These are phyloP conservation scores for Microsporum audouinii DNA, from an alignment of 2,329 filamentous ascomycete genomes.

Conservation along the genomic window DNA sequence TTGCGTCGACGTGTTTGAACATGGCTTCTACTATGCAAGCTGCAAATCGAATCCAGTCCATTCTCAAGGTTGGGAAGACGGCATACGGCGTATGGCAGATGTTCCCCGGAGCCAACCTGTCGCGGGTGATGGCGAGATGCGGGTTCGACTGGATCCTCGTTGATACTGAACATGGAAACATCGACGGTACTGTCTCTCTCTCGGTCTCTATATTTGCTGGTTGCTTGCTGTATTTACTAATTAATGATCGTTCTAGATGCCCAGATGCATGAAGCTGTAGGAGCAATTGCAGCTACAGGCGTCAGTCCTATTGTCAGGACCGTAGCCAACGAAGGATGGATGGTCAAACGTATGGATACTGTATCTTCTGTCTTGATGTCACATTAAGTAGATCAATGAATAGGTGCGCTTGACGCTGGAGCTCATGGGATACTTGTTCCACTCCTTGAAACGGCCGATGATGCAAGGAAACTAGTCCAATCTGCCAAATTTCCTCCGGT, in stretches of 20 bases:
- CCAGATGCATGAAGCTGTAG: constrained; percentile 46
- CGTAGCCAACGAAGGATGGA: constrained; percentile 48
- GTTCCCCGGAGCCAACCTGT: constrained; percentile 44
- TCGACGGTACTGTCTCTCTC: constrained; percentile 33
- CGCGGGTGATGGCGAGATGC: constrained; percentile 42
- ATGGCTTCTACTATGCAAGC: constrained; percentile 36
- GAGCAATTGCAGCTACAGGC: constrained; percentile 33
- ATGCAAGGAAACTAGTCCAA: constrained; percentile 41
- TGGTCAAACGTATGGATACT: constrained; percentile 43
- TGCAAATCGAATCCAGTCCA: constrained; percentile 43
- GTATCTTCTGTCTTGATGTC: background rate
- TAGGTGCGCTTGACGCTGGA: constrained; percentile 46
- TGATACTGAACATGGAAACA: constrained; percentile 47
- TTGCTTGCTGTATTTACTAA: background rate
- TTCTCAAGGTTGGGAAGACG: constrained; percentile 37
- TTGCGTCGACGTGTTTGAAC: background rate
- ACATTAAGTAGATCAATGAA: background rate
- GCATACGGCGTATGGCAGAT: constrained; percentile 50
- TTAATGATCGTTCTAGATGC: constrained; percentile 25
- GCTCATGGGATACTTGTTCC: constrained; percentile 49
- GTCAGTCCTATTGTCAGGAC: constrained; percentile 39
- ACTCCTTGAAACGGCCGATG: constrained; percentile 42
- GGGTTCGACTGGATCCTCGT: constrained; percentile 46
- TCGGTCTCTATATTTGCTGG: background rate
- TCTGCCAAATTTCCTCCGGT: constrained; percentile 46